A percentile compares a stretch with the other conserved stretches of the same genome.
phyloP scores from a whole-genome alignment of 805 yeast genomes.

The Phaffomyces opuntiae region DNA sequence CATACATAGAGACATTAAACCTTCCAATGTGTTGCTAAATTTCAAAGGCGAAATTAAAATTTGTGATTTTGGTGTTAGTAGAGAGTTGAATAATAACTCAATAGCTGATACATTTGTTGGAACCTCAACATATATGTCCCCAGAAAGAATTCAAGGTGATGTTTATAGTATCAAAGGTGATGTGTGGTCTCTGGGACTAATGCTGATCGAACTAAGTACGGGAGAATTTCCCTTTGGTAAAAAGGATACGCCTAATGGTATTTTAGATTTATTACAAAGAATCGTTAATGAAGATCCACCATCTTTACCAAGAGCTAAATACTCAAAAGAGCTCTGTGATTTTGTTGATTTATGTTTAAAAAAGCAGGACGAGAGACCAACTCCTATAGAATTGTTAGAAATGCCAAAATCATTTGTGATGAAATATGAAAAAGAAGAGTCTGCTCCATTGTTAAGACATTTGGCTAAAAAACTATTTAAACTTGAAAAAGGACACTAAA shows the following conservation, averaged over 20 bases:
- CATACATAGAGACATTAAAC: slow-evolving; percentile 94
- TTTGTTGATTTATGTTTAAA: slow-evolving; percentile 72
- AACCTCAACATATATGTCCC: slow-evolving; percentile 95
- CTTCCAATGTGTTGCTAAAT: slow-evolving; percentile 85
- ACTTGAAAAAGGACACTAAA: neutral
- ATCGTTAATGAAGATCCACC: slow-evolving; percentile 95
- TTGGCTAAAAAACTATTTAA: slow-evolving; percentile 32
- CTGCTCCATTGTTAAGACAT: slow-evolving; percentile 31
- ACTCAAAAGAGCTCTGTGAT: slow-evolving; percentile 42
- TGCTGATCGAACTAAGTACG: slow-evolving; percentile 81
- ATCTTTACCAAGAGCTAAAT: slow-evolving; percentile 39
- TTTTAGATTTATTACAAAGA: slow-evolving; percentile 82
- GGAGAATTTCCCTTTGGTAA: slow-evolving; percentile 77
- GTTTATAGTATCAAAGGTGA: slow-evolving; percentile 92
- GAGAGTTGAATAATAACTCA: slow-evolving; percentile 79
- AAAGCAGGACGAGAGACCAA: slow-evolving; percentile 59
- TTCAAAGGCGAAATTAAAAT: slow-evolving; percentile 82
- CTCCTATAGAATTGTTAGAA: slow-evolving; percentile 61
- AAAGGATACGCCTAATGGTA: slow-evolving; percentile 69
- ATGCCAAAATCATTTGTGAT: slow-evolving; percentile 26
- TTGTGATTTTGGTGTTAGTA: slow-evolving; percentile 95
- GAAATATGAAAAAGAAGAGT: slow-evolving; percentile 27
- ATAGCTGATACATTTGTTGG: slow-evolving; percentile 98
- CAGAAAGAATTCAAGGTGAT: slow-evolving; percentile 94
- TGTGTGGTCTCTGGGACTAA: slow-evolving; percentile 93